phyloP scores from a whole-genome alignment of 2,329 filamentous ascomycete genomes.

The Cryphonectria parasitica region DNA sequence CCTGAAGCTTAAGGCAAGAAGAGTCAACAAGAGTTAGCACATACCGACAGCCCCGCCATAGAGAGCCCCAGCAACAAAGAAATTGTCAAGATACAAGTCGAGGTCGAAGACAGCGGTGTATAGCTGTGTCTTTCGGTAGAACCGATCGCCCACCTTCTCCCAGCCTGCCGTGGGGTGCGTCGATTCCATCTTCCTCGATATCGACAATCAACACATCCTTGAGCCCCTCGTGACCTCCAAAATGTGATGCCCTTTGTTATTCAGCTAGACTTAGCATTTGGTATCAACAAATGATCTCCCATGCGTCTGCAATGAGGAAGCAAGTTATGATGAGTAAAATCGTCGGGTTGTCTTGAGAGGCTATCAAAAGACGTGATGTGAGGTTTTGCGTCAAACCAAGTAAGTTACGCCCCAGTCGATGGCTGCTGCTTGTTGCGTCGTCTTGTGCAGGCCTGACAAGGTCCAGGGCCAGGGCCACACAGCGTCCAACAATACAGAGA shows the following conservation, averaged over 20 bases:
- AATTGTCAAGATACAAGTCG: conserved; percentile 93
- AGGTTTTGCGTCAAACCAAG: background rate
- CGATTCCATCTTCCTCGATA: conserved; percentile 55
- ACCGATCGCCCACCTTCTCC: conserved; percentile 90
- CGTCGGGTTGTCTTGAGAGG: conserved; percentile 13
- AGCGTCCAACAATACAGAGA: background rate
- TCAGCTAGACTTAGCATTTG: background rate
- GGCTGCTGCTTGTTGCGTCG: background rate
- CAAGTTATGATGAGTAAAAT: background rate
- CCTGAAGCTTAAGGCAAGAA: conserved; percentile 12
- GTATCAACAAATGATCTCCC: background rate
- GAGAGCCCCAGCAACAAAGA: conserved; percentile 86
- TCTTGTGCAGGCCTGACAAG: background rate
- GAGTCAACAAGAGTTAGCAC: conserved; percentile 39
- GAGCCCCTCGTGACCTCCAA: too few relatives aligned
- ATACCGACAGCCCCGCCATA: conserved; percentile 93
- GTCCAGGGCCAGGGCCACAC: conserved; percentile 6
- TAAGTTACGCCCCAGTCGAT: background rate
- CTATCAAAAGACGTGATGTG: background rate
- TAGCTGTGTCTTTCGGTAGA: conserved; percentile 92
- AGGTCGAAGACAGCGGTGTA: conserved; percentile 93
- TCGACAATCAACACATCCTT: conserved; percentile 37
- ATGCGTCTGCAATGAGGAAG: background rate
- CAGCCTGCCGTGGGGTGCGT: conserved; percentile 81
- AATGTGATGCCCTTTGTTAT: background rate